Evolutionary conservation across 164 flowering plant species (phyloP).

Genomic region (Berberis vulgaris): DNA sequence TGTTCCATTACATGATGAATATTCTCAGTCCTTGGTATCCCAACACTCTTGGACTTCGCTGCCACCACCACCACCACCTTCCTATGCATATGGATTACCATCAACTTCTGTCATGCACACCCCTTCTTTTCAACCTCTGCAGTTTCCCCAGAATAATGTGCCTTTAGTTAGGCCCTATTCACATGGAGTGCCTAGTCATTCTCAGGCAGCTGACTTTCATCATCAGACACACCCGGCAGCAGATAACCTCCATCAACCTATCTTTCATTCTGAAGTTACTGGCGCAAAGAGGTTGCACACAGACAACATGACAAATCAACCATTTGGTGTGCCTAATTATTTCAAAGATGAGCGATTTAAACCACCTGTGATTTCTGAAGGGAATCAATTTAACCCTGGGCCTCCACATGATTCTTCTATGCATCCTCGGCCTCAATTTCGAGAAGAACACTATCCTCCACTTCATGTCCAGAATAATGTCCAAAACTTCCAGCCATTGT

Average conservation of each 20-base stretch:
- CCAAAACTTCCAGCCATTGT: slow-evolving; percentile 3
- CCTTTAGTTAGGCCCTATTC: slow-evolving; percentile 19
- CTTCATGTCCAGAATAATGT: slow-evolving; percentile 4
- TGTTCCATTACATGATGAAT: slow-evolving; percentile 26
- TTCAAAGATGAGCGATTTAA: slow-evolving; percentile 21
- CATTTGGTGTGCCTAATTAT: slow-evolving; percentile 19
- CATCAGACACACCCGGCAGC: slow-evolving; percentile 19
- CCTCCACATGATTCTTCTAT: slow-evolving; percentile 11
- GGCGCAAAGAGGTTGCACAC: no score
- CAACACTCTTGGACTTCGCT: slow-evolving; percentile 29
- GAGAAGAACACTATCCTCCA: slow-evolving; percentile 7
- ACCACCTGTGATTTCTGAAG: slow-evolving; percentile 7
- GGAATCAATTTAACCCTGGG: slow-evolving; percentile 4
- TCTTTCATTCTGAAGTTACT: slow-evolving; percentile 13
- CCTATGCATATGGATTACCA: slow-evolving; percentile 13
- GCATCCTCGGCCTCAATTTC: slow-evolving; percentile 10
- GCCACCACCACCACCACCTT: slow-evolving; percentile 29
- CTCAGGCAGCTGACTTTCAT: slow-evolving; percentile 27
- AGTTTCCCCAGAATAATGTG: slow-evolving; percentile 33
- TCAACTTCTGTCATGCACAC: slow-evolving; percentile 13
- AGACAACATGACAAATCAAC: slow-evolving; percentile 11
- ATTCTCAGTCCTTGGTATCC: slow-evolving; percentile 18
- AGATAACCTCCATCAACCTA: slow-evolving; percentile 21
- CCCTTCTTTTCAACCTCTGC: slow-evolving; percentile 17
- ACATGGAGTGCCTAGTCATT: slow-evolving; percentile 18